Evolutionary conservation across 129 eudicot genomes (phyloP).

Genomic region (Artemisia argyi): DNA sequence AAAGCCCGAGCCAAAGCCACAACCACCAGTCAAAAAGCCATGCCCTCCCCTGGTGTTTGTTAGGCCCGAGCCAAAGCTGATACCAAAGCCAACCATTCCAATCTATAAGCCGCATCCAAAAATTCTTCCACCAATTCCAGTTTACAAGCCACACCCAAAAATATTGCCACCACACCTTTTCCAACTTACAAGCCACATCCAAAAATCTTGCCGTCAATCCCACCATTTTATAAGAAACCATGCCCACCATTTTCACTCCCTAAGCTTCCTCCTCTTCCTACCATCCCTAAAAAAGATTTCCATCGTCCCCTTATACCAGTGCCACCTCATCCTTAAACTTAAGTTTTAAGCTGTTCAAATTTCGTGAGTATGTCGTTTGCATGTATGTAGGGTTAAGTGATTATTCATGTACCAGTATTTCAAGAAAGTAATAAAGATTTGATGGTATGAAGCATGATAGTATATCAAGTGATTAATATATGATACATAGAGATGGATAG

Average conservation of each 20-base stretch:
- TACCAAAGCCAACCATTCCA: constrained; percentile 1
- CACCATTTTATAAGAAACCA: constrained; percentile 38
- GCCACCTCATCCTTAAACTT: constrained; percentile 39
- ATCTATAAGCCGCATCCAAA: constrained; percentile 18
- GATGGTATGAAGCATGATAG: constrained; percentile 15
- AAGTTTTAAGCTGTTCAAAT: constrained; percentile 9
- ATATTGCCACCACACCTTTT: constrained; percentile 28
- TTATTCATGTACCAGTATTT: too few species aligned
- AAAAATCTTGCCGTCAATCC: constrained; percentile 35
- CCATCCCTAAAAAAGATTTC: constrained; percentile 39
- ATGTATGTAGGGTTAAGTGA: constrained; percentile 31
- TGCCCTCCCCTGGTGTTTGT: too few species aligned
- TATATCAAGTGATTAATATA: not conserved
- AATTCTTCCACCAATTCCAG: not conserved
- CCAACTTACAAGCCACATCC: constrained; percentile 38
- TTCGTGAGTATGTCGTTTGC: constrained; percentile 4
- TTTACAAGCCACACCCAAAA: constrained; percentile 34
- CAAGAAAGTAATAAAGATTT: constrained; percentile 29
- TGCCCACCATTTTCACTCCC: constrained; percentile 44
- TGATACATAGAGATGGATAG: constrained; percentile 20
- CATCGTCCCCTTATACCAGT: constrained; percentile 47
- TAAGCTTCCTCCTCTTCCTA: constrained; percentile 41
- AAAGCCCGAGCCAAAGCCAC: not conserved
- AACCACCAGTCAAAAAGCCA: not conserved
- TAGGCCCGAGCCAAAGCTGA: constrained; percentile 11